Conservation (phyloP, 495 filamentous ascomycete genomes). For the Hypoxylon cercidicola region DNA sequence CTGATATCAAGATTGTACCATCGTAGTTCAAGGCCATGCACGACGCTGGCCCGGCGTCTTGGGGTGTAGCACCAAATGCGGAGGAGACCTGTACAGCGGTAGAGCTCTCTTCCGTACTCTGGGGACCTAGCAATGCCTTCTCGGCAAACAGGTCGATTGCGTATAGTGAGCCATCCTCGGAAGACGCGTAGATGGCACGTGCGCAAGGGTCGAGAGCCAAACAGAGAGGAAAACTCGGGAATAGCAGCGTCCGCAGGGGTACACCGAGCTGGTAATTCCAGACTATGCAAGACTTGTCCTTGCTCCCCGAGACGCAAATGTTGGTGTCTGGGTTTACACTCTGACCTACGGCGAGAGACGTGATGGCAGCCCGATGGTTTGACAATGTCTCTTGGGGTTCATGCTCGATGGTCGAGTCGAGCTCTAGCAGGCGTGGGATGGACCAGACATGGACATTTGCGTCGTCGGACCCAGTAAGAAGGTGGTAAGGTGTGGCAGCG, state of each 20-base stretch:
- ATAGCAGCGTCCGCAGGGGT: slow-evolving; percentile 79
- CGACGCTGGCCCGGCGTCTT: slow-evolving; percentile 68
- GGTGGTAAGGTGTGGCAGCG: slow-evolving; percentile 75
- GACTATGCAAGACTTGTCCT: slow-evolving; percentile 82
- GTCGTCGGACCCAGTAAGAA: slow-evolving; percentile 89
- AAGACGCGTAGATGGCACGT: slow-evolving; percentile 81
- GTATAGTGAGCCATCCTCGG: slow-evolving; percentile 85
- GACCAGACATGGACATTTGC: slow-evolving; percentile 93
- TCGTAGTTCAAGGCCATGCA: slow-evolving; percentile 80
- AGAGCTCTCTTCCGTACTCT: slow-evolving; percentile 60
- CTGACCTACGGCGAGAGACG: slow-evolving; percentile 72
- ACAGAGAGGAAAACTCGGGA: slow-evolving; percentile 76
- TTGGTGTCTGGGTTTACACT: slow-evolving; percentile 71
- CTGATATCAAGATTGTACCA: slow-evolving; percentile 80
- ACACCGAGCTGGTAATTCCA: slow-evolving; percentile 89
- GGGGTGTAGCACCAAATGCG: slow-evolving; percentile 69
- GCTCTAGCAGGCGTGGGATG: slow-evolving; percentile 72
- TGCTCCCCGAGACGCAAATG: slow-evolving; percentile 79
- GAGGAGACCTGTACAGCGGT: slow-evolving; percentile 65
- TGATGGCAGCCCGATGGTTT: slow-evolving; percentile 83
- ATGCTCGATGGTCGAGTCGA: slow-evolving; percentile 61
- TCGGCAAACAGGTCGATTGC: slow-evolving; percentile 77
- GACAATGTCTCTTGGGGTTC: slow-evolving; percentile 75
- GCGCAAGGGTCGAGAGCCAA: slow-evolving; percentile 84
- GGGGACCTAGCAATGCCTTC: slow-evolving; percentile 65